A percentile compares a stretch with the other conserved stretches of the same genome.
Conservation (phyloP, 768 basidiomycete genomes). For the Boletus subparvulus region DNA sequence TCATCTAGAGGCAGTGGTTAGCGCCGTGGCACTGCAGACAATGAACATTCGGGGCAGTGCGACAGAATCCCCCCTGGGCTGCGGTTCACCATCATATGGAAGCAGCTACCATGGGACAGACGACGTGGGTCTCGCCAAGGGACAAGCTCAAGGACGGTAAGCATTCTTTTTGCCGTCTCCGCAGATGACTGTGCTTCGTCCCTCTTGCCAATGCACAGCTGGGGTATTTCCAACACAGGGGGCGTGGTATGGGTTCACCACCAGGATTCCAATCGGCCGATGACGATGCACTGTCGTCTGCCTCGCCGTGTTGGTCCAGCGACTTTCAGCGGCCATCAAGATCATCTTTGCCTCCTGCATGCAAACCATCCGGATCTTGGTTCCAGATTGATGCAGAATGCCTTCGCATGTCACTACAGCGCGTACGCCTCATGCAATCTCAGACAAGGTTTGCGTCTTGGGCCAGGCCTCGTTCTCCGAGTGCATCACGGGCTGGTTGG, state of each 20-base stretch:
- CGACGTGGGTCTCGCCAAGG: not conserved
- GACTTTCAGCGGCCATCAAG: not conserved
- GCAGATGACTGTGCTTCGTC: no score
- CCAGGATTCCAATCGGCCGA: not conserved
- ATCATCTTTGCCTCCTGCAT: not conserved
- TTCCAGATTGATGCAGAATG: not conserved
- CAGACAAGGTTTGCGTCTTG: not conserved
- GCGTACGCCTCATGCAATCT: slow-evolving; percentile 8
- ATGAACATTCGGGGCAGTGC: slow-evolving; percentile 7
- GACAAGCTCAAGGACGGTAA: not conserved
- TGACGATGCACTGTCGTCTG: not conserved
- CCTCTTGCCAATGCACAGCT: no score
- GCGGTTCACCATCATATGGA: slow-evolving; percentile 2
- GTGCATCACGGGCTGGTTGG: not conserved
- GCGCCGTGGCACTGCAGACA: slow-evolving; percentile 1
- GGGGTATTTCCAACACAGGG: not conserved
- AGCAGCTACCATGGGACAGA: not conserved
- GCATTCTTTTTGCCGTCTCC: not conserved
- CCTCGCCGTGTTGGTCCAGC: not conserved
- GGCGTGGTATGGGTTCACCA: no score
- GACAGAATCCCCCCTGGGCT: not conserved
- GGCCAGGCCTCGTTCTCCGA: not conserved
- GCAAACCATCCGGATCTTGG: not conserved
- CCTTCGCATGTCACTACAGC: not conserved
- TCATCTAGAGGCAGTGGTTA: not conserved